Conservation (phyloP, 805 yeast species). For the Tanozyma kutaoensis region DNA sequence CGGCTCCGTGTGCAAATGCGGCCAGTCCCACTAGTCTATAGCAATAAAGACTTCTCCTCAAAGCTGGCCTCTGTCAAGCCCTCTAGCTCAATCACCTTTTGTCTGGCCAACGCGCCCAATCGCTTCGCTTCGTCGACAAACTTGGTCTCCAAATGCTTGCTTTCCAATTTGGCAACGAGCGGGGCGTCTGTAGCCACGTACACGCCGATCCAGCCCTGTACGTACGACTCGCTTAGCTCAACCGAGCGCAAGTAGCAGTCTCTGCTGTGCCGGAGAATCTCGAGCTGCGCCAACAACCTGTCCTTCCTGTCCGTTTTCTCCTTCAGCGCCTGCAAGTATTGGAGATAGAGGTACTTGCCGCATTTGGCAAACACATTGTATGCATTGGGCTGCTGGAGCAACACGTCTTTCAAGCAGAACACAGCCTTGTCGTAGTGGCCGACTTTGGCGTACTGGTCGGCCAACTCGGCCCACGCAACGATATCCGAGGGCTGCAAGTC, state of each 20-base stretch:
- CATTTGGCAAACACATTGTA: constrained; percentile 51
- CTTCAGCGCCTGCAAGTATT: constrained; percentile 10
- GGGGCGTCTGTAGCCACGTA: constrained; percentile 25
- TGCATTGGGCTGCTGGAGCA: constrained; percentile 56
- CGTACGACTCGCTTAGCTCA: constrained; percentile 59
- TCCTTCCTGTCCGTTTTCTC: constrained; percentile 13
- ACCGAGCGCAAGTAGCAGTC: constrained; percentile 54
- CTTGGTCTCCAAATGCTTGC: too few relatives aligned
- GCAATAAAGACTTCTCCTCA: too few relatives aligned
- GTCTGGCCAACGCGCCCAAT: too few relatives aligned
- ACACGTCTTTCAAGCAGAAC: constrained; percentile 55
- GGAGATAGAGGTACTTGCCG: constrained; percentile 30
- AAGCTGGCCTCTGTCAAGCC: too few relatives aligned
- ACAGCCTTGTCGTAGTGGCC: constrained; percentile 62
- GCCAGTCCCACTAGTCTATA: too few relatives aligned
- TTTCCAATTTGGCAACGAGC: too few relatives aligned
- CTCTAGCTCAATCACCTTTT: too few relatives aligned
- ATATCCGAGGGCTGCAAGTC: constrained; percentile 63
- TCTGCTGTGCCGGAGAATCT: constrained; percentile 14
- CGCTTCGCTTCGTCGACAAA: too few relatives aligned
- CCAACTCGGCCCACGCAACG: constrained; percentile 69
- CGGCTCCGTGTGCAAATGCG: too few relatives aligned
- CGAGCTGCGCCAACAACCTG: constrained; percentile 12
- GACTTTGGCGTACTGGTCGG: constrained; percentile 41
- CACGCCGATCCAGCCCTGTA: constrained; percentile 67